Evolutionary conservation across 176 grass and related monocot species (phyloP).

Genomic region (Rhynchospora pubera): DNA sequence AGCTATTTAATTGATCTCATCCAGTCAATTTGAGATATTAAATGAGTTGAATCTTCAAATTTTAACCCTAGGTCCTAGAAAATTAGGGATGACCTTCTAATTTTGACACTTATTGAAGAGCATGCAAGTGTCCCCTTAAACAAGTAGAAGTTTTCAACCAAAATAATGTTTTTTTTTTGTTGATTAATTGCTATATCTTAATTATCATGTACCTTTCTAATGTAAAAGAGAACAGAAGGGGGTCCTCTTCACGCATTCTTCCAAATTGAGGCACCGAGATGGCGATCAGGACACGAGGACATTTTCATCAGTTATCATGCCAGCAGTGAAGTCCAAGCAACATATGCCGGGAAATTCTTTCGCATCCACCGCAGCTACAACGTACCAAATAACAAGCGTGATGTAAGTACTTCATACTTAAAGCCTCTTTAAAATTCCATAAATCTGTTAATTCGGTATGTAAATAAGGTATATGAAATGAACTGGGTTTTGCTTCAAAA

Average conservation of each 20-base stretch:
- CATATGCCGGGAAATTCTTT: conserved; percentile 45
- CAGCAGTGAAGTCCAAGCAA: conserved; percentile 38
- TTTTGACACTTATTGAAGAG: neutral
- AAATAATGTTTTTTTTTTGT: neutral
- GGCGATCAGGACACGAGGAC: conserved; percentile 36
- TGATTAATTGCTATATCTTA: neutral
- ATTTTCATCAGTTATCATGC: conserved; percentile 54
- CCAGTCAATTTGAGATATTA: neutral
- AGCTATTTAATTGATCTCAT: neutral
- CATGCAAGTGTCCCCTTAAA: neutral
- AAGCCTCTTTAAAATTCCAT: no score
- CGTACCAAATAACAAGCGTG: conserved; percentile 33
- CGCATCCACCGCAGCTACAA: conserved; percentile 35
- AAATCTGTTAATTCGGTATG: no score
- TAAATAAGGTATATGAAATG: no score
- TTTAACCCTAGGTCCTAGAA: neutral
- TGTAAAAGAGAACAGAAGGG: conserved; percentile 39
- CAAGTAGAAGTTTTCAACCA: neutral
- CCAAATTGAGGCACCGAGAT: conserved; percentile 41
- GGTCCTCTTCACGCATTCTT: conserved; percentile 42
- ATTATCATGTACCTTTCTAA: neutral
- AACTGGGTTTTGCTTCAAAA: no score
- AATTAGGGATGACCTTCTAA: neutral
- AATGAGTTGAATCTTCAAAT: neutral
- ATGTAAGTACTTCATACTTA: conserved; percentile 24